phyloP scores from a whole-genome alignment of 306 rosid genomes.

The Dalbergia cochinchinensis region DNA sequence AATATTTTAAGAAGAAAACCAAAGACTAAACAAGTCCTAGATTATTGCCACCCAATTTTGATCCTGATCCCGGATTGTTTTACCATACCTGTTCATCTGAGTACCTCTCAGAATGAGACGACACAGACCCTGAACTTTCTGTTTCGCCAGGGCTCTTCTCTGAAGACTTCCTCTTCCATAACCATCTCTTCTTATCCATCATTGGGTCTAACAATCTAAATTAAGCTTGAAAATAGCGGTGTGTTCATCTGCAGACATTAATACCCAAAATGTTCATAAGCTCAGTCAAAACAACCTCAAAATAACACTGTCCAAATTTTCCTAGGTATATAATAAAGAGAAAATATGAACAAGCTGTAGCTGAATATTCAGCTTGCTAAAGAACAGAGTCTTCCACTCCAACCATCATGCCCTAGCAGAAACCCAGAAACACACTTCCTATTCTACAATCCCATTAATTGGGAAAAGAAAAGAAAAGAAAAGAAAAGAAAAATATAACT shows the following conservation, averaged over 20 bases:
- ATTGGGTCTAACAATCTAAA: conserved; percentile 46
- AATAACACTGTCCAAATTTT: background rate
- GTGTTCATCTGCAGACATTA: conserved; percentile 51
- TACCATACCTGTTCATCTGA: conserved; percentile 82
- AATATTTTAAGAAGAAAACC: background rate
- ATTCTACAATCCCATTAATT: conserved; percentile 37
- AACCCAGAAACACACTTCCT: conserved; percentile 42
- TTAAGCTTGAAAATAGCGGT: conserved; percentile 47
- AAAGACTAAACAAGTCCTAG: background rate
- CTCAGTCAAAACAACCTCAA: conserved; percentile 40
- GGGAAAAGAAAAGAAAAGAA: background rate
- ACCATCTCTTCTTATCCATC: conserved; percentile 88
- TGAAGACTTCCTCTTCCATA: conserved; percentile 83
- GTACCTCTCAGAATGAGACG: conserved; percentile 80
- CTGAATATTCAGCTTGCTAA: conserved; percentile 3
- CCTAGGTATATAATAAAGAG: conserved; percentile 22
- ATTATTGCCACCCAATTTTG: conserved; percentile 8
- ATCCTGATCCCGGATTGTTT: background rate
- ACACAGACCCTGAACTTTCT: conserved; percentile 84
- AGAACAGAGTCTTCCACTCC: conserved; percentile 17
- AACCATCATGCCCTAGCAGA: conserved; percentile 42
- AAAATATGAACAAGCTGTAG: conserved; percentile 38
- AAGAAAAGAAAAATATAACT: conserved; percentile 19
- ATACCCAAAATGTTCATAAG: conserved; percentile 32
- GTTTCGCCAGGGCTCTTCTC: conserved; percentile 81